These are phyloP conservation scores for Neurospora sp. DNA, from an alignment of 495 filamentous ascomycete species.

Conservation along the genomic window DNA sequence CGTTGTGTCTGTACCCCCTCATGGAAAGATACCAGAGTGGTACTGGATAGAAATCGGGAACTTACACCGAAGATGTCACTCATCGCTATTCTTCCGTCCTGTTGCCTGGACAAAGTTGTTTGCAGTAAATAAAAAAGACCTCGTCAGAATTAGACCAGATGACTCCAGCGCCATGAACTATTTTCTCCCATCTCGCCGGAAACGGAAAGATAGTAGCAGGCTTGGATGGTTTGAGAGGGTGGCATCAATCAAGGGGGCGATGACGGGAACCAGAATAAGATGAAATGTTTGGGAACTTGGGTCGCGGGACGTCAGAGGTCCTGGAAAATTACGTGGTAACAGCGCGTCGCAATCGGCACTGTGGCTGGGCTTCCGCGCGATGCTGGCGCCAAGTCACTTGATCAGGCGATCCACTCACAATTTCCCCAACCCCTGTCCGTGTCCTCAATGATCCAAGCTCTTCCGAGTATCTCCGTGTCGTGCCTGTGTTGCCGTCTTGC, in stretches of 20 bases:
- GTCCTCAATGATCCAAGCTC: background rate
- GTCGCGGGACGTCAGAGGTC: background rate
- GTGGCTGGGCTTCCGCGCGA: conserved; percentile 14
- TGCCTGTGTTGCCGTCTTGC: background rate
- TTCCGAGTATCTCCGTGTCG: background rate
- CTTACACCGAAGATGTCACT: background rate
- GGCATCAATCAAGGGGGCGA: background rate
- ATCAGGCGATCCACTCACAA: background rate
- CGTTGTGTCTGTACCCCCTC: background rate
- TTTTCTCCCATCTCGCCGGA: background rate
- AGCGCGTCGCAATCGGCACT: conserved; percentile 18
- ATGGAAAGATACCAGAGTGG: background rate
- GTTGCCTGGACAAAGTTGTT: background rate
- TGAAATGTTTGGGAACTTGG: background rate
- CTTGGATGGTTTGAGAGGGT: background rate
- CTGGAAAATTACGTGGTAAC: conserved; percentile 8
- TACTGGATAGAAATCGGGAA: background rate
- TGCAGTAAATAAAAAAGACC: background rate
- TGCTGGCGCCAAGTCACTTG: conserved; percentile 24
- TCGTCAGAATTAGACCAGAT: background rate
- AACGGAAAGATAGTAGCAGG: background rate
- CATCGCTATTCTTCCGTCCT: background rate
- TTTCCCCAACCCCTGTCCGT: background rate
- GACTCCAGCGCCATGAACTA: background rate
- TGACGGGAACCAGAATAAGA: background rate